phyloP scores from a whole-genome alignment of 2,329 filamentous ascomycete genomes.

The Ophiocordyceps sinensis region DNA sequence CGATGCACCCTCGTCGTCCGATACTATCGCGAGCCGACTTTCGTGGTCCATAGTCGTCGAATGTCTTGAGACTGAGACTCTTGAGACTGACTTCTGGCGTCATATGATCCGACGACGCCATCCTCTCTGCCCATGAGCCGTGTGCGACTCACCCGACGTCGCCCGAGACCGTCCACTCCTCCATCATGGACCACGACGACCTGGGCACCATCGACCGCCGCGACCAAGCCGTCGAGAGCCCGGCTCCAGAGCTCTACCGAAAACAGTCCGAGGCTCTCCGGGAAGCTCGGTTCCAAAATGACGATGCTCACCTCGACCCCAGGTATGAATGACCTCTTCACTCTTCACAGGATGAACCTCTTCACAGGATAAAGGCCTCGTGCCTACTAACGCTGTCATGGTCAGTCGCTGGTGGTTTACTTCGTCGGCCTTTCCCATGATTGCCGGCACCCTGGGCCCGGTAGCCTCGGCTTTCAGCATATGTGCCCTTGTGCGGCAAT shows the following conservation, averaged over 20 bases:
- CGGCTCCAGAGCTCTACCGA: conserved; percentile 14
- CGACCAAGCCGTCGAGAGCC: conserved; percentile 20
- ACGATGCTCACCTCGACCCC: conserved; percentile 27
- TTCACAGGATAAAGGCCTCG: not conserved
- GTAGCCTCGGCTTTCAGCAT: conserved; percentile 82
- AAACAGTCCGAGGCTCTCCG: conserved; percentile 5
- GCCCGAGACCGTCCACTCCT: too few relatives aligned
- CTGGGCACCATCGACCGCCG: conserved; percentile 13
- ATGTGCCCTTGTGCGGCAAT: conserved; percentile 67
- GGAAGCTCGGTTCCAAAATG: conserved; percentile 18
- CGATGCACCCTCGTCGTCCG: too few relatives aligned
- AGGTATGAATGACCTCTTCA: too few relatives aligned
- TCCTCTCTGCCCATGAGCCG: too few relatives aligned
- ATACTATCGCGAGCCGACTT: too few relatives aligned
- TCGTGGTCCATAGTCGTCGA: too few relatives aligned
- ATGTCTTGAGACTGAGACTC: too few relatives aligned
- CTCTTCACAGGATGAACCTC: not conserved
- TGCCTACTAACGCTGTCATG: not conserved
- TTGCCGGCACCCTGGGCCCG: conserved; percentile 73
- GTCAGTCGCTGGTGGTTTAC: conserved; percentile 48
- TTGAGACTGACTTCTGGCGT: too few relatives aligned
- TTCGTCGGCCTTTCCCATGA: conserved; percentile 55
- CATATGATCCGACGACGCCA: too few relatives aligned
- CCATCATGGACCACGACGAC: too few relatives aligned
- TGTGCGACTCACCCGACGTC: too few relatives aligned